A percentile compares a stretch with the other conserved stretches of the same genome.
phyloP scores from a whole-genome alignment of 371 early-diverging fungal genomes.

The Capillidium rhysosporum region DNA sequence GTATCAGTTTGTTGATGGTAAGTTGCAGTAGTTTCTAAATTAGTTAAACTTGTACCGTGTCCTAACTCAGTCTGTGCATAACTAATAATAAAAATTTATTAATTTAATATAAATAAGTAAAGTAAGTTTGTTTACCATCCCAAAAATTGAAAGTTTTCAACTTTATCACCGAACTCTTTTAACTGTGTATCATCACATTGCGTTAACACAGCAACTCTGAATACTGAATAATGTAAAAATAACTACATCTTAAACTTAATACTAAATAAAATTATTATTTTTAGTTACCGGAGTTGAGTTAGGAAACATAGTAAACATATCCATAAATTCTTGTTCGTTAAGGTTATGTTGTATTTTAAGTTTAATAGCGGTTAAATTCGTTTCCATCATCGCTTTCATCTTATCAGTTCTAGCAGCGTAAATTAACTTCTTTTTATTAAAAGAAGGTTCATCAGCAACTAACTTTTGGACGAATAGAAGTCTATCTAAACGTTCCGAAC shows the following conservation, averaged over 20 bases:
- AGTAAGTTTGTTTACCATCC: background rate
- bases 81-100: background rate
- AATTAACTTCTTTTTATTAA: background rate
- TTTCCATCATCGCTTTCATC: no score
- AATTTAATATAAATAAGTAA: background rate
- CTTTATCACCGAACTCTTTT: background rate
- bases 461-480: background rate
- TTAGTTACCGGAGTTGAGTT: background rate
- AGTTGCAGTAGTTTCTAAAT: constrained; percentile 65
- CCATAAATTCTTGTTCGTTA: background rate
- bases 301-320: background rate
- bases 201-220: background rate
- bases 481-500: no score
- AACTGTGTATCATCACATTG: background rate
- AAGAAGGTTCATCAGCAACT: background rate
- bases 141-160: background rate
- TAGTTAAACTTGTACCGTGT: constrained; percentile 35
- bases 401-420: background rate
- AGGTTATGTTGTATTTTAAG: background rate
- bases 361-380: background rate
- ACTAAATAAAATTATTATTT: no score
- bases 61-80: constrained; percentile 20
- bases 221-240: background rate
- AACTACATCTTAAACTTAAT: background rate
- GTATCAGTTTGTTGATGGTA: constrained; percentile 39